These are phyloP conservation scores for Trametes cinnabarina DNA, from an alignment of 768 basidiomycete genomes.

Conservation along the genomic window DNA sequence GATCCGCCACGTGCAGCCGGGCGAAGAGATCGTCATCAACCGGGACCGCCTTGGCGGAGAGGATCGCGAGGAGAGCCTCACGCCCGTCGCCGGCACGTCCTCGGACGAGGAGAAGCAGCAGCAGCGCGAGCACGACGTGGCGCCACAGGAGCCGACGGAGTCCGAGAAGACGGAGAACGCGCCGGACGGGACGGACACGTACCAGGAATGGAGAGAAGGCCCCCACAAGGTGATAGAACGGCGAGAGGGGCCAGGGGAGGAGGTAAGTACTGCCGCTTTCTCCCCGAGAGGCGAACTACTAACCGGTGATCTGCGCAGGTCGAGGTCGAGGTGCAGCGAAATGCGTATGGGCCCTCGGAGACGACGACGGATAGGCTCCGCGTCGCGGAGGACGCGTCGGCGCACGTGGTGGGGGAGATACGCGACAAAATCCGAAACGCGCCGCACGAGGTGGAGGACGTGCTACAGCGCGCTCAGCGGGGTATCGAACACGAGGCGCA, in stretches of 20 bases:
- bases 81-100: conserved; percentile 33
- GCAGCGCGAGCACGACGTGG: conserved; percentile 15
- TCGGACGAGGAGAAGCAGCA: conserved; percentile 31
- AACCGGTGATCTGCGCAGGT: conserved; percentile 24
- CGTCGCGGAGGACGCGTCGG: conserved; percentile 24
- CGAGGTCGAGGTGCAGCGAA: conserved; percentile 35
- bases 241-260: conserved; percentile 55
- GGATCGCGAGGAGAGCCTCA: conserved; percentile 44
- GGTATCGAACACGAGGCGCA: conserved; percentile 20
- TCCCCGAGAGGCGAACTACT: not conserved
- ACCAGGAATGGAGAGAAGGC: conserved; percentile 71
- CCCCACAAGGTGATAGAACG: conserved; percentile 64
- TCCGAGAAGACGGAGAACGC: conserved; percentile 30
- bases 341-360: conserved; percentile 31
- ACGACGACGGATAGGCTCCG: conserved; percentile 28
- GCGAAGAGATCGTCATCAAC: conserved; percentile 82
- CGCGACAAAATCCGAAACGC: conserved; percentile 19
- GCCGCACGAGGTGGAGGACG: conserved; percentile 13
- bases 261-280: conserved; percentile 43
- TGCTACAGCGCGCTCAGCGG: conserved; percentile 18
- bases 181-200: conserved; percentile 44
- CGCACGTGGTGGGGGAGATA: conserved; percentile 29
- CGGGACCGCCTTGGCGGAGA: conserved; percentile 57
- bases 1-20: conserved; percentile 65
- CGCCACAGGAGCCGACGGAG: not conserved